Percentiles rank a stretch among this genome's conserved stretches.
phyloP scores from a whole-genome alignment of 345 rosid species.

The Eucalyptus virginea region DNA sequence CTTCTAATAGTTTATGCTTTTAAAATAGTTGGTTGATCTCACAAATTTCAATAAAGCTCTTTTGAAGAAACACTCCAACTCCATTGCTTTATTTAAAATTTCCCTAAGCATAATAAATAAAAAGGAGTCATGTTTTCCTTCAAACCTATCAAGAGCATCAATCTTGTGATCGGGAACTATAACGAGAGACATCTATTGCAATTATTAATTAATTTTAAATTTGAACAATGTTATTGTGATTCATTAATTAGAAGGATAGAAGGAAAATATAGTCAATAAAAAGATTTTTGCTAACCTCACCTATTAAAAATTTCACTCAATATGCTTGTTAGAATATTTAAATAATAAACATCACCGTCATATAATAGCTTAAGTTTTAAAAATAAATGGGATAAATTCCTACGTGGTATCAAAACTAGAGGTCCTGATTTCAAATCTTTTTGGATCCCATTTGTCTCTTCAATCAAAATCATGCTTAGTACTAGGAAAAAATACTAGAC shows the following conservation, averaged over 20 bases:
- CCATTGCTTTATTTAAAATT: neutral
- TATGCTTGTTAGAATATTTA: no score
- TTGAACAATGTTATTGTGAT: neutral
- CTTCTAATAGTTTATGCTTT: no score
- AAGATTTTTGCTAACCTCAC: neutral
- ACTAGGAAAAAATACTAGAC: no score
- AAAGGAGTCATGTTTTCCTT: neutral
- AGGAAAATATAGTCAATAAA: neutral
- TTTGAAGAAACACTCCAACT: neutral
- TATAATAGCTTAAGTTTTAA: no score
- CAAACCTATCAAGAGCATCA: neutral
- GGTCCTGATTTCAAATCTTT: no score
- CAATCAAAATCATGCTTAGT: no score
- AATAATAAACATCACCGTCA: no score
- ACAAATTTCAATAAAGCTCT: neutral
- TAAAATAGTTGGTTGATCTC: no score
- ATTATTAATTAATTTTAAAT: neutral
- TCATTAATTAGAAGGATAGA: no score
- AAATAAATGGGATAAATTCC: no score
- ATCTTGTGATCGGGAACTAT: neutral
- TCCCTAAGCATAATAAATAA: neutral
- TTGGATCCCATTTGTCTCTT: no score
- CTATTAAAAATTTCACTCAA: neutral
- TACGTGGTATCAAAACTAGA: no score
- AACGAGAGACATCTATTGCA: neutral